Conservation (phyloP, 1,284 basidiomycete species). For the Peniophora sp. region DNA sequence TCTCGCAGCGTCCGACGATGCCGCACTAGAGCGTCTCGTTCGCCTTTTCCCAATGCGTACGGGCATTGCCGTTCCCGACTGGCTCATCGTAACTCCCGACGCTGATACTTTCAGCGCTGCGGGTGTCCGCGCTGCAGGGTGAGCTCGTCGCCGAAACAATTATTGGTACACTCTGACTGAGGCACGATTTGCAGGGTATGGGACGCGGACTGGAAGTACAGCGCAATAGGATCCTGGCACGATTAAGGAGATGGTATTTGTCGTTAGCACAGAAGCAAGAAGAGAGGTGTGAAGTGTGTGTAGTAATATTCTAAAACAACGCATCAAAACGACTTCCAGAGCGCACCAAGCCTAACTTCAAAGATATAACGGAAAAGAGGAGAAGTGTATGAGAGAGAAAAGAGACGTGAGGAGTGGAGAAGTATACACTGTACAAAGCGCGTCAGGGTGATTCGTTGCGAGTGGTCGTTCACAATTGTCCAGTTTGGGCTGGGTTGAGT, state of each 20-base stretch:
- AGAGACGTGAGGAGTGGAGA: background rate
- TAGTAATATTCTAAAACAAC: too few relatives aligned
- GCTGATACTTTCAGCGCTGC: slow-evolving; percentile 55
- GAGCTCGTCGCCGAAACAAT: slow-evolving; percentile 17
- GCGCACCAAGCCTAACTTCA: too few relatives aligned
- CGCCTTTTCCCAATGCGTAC: slow-evolving; percentile 78
- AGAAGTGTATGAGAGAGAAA: background rate
- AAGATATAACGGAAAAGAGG: background rate
- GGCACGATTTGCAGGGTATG: slow-evolving; percentile 27
- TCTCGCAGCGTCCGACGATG: slow-evolving; percentile 46
- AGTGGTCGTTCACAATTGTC: too few relatives aligned
- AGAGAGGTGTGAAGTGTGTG: too few relatives aligned
- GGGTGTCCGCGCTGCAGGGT: slow-evolving; percentile 71
- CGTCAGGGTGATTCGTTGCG: too few relatives aligned
- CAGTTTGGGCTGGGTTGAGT: background rate
- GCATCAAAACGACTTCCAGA: too few relatives aligned
- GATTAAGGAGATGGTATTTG: slow-evolving; percentile 23
- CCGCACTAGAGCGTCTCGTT: slow-evolving; percentile 54
- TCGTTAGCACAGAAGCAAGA: too few relatives aligned
- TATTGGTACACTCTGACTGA: slow-evolving; percentile 2
- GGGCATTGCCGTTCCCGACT: slow-evolving; percentile 67
- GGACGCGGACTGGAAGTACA: slow-evolving; percentile 47
- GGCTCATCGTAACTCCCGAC: slow-evolving; percentile 51
- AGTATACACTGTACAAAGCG: background rate
- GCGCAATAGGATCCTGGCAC: slow-evolving; percentile 41